phyloP scores from a whole-genome alignment of 2,329 filamentous ascomycete species.

The Cladophialophora carrionii region DNA sequence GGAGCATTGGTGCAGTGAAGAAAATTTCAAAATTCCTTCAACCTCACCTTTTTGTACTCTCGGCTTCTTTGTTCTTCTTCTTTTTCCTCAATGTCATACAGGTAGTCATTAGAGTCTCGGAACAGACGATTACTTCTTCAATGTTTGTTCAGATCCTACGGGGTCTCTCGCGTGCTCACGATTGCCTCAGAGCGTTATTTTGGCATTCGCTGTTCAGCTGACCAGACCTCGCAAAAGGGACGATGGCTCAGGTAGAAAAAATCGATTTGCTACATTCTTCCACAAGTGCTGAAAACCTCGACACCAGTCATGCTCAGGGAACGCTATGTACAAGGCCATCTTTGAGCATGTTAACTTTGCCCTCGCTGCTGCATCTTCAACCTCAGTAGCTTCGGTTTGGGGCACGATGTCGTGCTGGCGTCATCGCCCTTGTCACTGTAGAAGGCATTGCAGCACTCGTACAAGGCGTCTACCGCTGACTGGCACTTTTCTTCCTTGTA shows the following conservation, averaged over 20 bases:
- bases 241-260: constrained; percentile 54
- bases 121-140: constrained; percentile 69
- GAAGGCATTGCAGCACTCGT: constrained; percentile 90
- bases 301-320: neutral
- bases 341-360: constrained; percentile 24
- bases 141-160: constrained; percentile 84
- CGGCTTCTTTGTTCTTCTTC: constrained; percentile 22
- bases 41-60: neutral
- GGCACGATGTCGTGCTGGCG: constrained; percentile 79
- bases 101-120: constrained; percentile 99
- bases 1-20: constrained; percentile 8
- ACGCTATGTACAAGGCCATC: neutral
- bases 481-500: constrained; percentile 87
- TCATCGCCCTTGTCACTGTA: constrained; percentile 78
- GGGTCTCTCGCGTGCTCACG: constrained; percentile 95
- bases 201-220: constrained; percentile 72
- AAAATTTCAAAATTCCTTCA: constrained; percentile 2
- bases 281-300: neutral
- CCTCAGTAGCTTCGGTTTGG: constrained; percentile 75
- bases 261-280: constrained; percentile 41
- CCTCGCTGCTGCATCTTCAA: constrained; percentile 82
- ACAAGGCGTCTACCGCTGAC: constrained; percentile 76
- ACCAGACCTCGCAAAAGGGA: constrained; percentile 60
- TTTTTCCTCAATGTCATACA: constrained; percentile 61
- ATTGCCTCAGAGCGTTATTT: constrained; percentile 80